Conservation (phyloP, 352 stramenopile species). For the Globisporangium iwayamae region DNA sequence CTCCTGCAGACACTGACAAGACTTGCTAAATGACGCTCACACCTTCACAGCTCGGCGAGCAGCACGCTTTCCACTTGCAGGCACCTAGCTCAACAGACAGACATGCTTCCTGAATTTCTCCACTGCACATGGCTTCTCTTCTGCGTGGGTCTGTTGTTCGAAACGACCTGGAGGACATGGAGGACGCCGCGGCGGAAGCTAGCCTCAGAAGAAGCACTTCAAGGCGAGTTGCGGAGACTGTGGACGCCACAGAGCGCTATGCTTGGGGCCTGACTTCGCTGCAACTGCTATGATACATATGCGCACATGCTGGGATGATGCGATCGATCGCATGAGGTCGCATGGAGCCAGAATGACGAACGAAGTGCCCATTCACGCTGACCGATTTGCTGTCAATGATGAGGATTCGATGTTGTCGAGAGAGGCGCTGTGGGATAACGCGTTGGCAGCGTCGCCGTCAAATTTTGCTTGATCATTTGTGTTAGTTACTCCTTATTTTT, state of each 20-base stretch:
- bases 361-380: background rate
- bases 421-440: no score
- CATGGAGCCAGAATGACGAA: background rate
- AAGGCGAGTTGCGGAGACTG: no score
- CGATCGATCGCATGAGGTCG: background rate
- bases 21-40: background rate
- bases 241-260: background rate
- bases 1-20: background rate
- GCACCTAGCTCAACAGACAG: no score
- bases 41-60: background rate
- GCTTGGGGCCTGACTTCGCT: background rate
- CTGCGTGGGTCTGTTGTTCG: background rate
- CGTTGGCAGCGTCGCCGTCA: background rate
- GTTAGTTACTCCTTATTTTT: background rate
- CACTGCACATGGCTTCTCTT: background rate
- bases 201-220: no score
- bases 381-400: no score
- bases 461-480: background rate
- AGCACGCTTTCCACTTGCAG: background rate
- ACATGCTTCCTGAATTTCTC: no score
- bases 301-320: background rate
- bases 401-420: no score
- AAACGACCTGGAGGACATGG: background rate
- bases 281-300: background rate
- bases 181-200: no score